Evolutionary conservation across 768 basidiomycete species (phyloP).

Genomic region (Steccherinum ochraceum): DNA sequence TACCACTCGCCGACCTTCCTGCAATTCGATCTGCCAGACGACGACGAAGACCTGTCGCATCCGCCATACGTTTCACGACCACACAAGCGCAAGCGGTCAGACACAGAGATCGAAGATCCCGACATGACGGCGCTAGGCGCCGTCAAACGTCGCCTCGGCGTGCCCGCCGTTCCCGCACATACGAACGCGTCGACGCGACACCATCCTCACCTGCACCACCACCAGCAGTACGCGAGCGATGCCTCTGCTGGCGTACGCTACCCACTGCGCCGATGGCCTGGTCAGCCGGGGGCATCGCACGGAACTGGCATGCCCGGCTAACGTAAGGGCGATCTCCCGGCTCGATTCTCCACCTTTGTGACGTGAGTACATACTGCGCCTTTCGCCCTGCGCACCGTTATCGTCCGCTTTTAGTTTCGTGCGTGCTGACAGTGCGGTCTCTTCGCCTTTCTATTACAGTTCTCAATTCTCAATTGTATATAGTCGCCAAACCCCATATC

Average conservation of each 20-base stretch:
- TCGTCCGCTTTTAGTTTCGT: background rate
- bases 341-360: background rate
- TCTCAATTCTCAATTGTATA: background rate
- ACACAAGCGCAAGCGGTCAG: constrained; percentile 47
- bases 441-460: too few species aligned
- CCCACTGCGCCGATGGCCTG: background rate
- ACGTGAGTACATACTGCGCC: background rate
- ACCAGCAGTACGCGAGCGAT: too few species aligned
- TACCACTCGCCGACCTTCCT: constrained; percentile 67
- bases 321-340: background rate
- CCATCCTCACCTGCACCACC: background rate
- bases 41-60: constrained; percentile 64
- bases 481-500: too few species aligned
- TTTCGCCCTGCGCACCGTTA: too few species aligned
- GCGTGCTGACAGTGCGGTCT: background rate
- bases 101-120: constrained; percentile 10
- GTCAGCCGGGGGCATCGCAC: background rate
- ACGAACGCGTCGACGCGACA: background rate
- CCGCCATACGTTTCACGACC: constrained; percentile 56
- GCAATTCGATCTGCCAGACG: constrained; percentile 58
- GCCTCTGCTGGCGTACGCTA: background rate
- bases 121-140: constrained; percentile 1
- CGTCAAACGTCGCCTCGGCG: constrained; percentile 14
- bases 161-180: background rate
- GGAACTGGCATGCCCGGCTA: background rate